A percentile compares a stretch with the other conserved stretches of the same genome.
Conservation (phyloP, 1,284 basidiomycete species). For the Irpex lacteus region DNA sequence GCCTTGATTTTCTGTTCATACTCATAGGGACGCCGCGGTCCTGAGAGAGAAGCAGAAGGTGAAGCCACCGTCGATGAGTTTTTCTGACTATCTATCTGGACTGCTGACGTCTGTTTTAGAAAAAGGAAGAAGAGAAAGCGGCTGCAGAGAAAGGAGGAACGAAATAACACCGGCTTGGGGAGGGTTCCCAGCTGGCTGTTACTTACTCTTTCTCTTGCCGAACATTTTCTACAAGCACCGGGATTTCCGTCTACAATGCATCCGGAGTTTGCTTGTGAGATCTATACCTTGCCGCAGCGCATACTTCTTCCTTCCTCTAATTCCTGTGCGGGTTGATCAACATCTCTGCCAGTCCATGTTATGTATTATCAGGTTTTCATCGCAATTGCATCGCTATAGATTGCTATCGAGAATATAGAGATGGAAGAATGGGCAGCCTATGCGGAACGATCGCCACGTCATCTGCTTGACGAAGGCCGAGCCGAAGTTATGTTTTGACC, state of each 20-base stretch:
- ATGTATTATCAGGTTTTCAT: background rate
- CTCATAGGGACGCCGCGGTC: constrained; percentile 64
- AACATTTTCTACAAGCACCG: background rate
- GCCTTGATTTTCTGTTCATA: background rate
- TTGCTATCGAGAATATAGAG: background rate
- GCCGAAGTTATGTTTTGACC: too few relatives aligned
- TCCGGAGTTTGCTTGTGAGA: background rate
- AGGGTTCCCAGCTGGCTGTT: constrained; percentile 16
- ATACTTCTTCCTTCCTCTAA: background rate
- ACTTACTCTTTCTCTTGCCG: background rate
- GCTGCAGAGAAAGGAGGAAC: constrained; percentile 28
- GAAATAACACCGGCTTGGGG: constrained; percentile 39
- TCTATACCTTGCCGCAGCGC: background rate
- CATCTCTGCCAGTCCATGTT: background rate
- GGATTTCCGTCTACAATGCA: background rate
- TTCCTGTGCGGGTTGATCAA: background rate
- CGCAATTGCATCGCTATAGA: background rate
- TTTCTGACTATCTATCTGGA: constrained; percentile 1
- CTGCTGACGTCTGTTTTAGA: constrained; percentile 43
- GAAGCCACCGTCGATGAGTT: background rate
- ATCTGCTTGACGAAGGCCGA: too few relatives aligned
- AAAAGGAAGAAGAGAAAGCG: constrained; percentile 51
- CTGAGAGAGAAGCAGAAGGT: constrained; percentile 76
- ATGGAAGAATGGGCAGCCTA: too few relatives aligned
- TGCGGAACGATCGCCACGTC: too few relatives aligned